These are phyloP conservation scores for Phoenix roebelenii DNA, from an alignment of 176 grass and related monocot species.

Conservation along the genomic window DNA sequence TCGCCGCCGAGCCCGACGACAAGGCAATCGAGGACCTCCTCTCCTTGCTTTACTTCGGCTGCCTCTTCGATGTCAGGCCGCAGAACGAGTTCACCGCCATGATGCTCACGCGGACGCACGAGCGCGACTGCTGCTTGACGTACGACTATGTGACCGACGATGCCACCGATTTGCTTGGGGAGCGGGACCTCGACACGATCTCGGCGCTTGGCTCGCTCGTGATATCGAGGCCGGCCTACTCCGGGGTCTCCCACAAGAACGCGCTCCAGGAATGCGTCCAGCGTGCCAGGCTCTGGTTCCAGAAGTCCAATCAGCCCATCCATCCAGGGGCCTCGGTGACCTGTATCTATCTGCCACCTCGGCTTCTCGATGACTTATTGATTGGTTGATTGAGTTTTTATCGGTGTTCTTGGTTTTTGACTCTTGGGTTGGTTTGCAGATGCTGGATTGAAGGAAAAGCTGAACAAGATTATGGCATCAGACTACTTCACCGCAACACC, in stretches of 20 bases:
- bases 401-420: background rate
- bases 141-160: conserved; percentile 92
- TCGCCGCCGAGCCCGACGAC: background rate
- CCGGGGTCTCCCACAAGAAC: conserved; percentile 60
- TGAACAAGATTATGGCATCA: conserved; percentile 76
- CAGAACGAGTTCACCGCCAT: conserved; percentile 62
- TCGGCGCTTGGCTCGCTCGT: conserved; percentile 46
- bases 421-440: conserved; percentile 26
- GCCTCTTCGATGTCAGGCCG: conserved; percentile 66
- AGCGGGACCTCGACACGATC: conserved; percentile 60
- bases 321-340: conserved; percentile 42
- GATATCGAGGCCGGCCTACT: conserved; percentile 47
- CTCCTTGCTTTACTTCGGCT: conserved; percentile 70
- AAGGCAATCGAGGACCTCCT: conserved; percentile 50
- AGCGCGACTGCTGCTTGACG: conserved; percentile 77
- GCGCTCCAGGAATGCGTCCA: conserved; percentile 61
- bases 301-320: conserved; percentile 44
- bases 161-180: conserved; percentile 52
- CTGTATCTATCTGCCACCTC: conserved; percentile 24
- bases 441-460: conserved; percentile 68
- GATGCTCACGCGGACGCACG: conserved; percentile 63
- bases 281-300: conserved; percentile 62
- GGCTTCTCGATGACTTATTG: background rate
- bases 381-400: background rate
- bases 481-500: conserved; percentile 68